Percentiles rank a stretch among this genome's conserved stretches.
Evolutionary conservation across 345 rosid species (phyloP).

Genomic region (Arabidopsis thaliana): DNA sequence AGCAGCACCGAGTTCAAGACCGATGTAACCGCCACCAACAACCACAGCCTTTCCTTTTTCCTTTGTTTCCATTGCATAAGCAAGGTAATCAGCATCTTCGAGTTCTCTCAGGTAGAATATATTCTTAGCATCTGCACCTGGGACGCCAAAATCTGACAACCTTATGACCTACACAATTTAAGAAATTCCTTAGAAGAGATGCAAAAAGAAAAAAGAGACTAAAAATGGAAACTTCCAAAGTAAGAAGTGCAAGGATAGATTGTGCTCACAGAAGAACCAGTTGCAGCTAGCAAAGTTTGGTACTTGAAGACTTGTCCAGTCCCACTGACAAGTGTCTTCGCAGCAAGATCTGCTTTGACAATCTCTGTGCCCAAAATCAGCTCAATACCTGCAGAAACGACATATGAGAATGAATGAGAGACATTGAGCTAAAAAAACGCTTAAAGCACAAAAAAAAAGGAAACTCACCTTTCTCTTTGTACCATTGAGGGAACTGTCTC

Average conservation of each 20-base stretch:
- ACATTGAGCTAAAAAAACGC: neutral
- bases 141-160: conserved; percentile 46
- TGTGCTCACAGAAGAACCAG: conserved; percentile 64
- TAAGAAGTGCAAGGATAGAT: neutral
- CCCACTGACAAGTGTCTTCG: conserved; percentile 66
- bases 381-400: conserved; percentile 60
- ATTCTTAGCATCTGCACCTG: conserved; percentile 50
- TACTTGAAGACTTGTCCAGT: conserved; percentile 73
- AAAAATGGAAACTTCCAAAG: neutral
- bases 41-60: conserved; percentile 79
- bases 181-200: neutral
- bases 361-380: conserved; percentile 79
- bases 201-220: neutral
- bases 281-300: conserved; percentile 73
- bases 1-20: conserved; percentile 92
- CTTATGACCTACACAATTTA: conserved; percentile 53
- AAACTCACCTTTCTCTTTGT: conserved; percentile 58
- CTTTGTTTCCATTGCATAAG: conserved; percentile 47
- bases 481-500: conserved; percentile 81
- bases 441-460: neutral
- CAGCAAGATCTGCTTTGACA: conserved; percentile 77
- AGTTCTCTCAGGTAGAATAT: conserved; percentile 48
- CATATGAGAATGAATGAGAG: neutral
- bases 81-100: conserved; percentile 42
- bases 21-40: conserved; percentile 97